Percentiles rank a stretch among this genome's conserved stretches.
Evolutionary conservation across 1,284 basidiomycete species (phyloP).

Genomic region (Ganoderma boninense): DNA sequence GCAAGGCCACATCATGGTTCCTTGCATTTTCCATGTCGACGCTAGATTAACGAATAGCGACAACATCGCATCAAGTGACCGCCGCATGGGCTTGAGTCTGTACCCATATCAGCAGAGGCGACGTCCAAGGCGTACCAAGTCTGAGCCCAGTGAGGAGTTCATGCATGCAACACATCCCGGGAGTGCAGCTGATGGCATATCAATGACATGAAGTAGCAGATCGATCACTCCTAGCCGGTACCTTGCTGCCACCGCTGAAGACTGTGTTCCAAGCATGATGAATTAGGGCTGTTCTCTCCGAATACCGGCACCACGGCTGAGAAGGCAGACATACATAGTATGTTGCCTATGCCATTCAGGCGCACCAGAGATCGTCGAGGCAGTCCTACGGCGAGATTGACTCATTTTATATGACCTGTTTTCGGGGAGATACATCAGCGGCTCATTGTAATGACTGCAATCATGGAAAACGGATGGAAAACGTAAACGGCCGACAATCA

Average conservation of each 20-base stretch:
- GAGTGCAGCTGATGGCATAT: background rate
- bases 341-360: too few relatives aligned
- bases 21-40: background rate
- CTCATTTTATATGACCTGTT: background rate
- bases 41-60: background rate
- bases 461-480: background rate
- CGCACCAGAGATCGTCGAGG: too few relatives aligned
- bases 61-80: background rate
- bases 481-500: background rate
- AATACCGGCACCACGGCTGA: background rate
- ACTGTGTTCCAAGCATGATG: background rate
- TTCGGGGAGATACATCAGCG: background rate
- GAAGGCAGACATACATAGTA: background rate
- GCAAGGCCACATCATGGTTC: background rate
- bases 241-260: background rate
- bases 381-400: background rate
- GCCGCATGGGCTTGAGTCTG: background rate
- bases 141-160: background rate
- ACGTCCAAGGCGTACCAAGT: too few relatives aligned
- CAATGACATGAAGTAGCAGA: background rate
- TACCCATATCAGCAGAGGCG: background rate
- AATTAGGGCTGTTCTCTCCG: background rate
- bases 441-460: background rate
- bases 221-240: background rate
- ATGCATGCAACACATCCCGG: background rate